Evolutionary conservation across 371 early-diverging fungal species (phyloP).

Genomic region (Mortierella sp.): DNA sequence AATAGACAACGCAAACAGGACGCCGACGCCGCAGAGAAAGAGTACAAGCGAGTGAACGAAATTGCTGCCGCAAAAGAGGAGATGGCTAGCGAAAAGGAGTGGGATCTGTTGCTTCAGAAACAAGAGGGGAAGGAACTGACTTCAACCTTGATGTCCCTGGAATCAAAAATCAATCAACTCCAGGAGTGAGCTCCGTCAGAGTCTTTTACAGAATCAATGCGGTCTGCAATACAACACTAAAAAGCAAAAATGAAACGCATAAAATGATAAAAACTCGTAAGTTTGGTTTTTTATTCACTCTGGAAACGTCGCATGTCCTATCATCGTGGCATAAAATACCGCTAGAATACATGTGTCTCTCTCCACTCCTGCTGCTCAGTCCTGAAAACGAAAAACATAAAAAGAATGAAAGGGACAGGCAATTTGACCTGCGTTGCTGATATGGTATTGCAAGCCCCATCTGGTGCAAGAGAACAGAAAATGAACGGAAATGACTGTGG

Average conservation of each 20-base stretch:
- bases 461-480: no score
- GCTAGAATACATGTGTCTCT: background rate
- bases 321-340: slow-evolving; percentile 20
- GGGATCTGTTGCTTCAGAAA: slow-evolving; percentile 16
- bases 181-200: no score
- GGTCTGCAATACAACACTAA: no score
- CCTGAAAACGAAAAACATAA: no score
- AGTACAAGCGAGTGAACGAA: slow-evolving; percentile 17
- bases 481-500: no score
- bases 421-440: background rate
- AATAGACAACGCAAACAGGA: slow-evolving; percentile 23
- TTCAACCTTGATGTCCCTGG: slow-evolving; percentile 1
- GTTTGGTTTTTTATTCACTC: slow-evolving; percentile 24
- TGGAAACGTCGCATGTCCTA: slow-evolving; percentile 20
- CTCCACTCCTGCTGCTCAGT: no score
- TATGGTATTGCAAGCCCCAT: background rate
- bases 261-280: no score
- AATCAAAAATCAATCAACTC: slow-evolving; percentile 8
- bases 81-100: slow-evolving; percentile 36
- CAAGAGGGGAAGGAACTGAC: slow-evolving; percentile 14
- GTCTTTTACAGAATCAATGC: no score
- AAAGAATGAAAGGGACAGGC: no score
- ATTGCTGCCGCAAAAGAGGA: slow-evolving; percentile 20
- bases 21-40: slow-evolving; percentile 15
- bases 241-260: no score